Evolutionary conservation across 1,284 basidiomycete genomes (phyloP).

Genomic region (Marasmius fiardii): DNA sequence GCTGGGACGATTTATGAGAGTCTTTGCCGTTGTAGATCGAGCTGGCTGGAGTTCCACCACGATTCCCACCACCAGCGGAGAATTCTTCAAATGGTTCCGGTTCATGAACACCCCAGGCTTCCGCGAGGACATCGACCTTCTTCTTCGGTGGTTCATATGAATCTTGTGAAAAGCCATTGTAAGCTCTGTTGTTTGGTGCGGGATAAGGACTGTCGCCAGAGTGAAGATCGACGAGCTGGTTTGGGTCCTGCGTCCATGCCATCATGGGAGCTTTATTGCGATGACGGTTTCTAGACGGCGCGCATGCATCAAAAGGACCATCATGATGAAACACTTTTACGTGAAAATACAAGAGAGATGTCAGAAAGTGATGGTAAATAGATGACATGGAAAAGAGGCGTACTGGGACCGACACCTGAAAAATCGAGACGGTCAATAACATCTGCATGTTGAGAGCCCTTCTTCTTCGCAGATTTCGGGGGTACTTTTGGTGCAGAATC

Average conservation of each 20-base stretch:
- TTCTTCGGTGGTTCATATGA: slow-evolving; percentile 65
- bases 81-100: slow-evolving; percentile 87
- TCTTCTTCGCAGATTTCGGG: slow-evolving; percentile 51
- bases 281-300: slow-evolving; percentile 80
- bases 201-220: slow-evolving; percentile 49
- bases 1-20: slow-evolving; percentile 22
- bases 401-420: slow-evolving; percentile 68
- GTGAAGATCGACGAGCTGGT: slow-evolving; percentile 32
- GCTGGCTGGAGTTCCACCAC: slow-evolving; percentile 57
- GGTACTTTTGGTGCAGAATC: slow-evolving; percentile 53
- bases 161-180: slow-evolving; percentile 40
- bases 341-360: slow-evolving; percentile 14
- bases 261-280: slow-evolving; percentile 76
- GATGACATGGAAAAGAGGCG: slow-evolving; percentile 24
- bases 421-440: slow-evolving; percentile 65
- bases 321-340: slow-evolving; percentile 92
- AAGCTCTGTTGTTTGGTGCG: slow-evolving; percentile 36
- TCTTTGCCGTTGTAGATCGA: slow-evolving; percentile 64
- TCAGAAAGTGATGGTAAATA: slow-evolving; percentile 14
- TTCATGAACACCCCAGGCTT: slow-evolving; percentile 86
- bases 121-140: slow-evolving; percentile 76
- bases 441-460: slow-evolving; percentile 67
- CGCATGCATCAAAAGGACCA: slow-evolving; percentile 85
- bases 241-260: slow-evolving; percentile 60
- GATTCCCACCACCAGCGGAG: slow-evolving; percentile 66